These are phyloP conservation scores for Neurospora sublineolata DNA, from an alignment of 495 filamentous ascomycete species.

Conservation along the genomic window DNA sequence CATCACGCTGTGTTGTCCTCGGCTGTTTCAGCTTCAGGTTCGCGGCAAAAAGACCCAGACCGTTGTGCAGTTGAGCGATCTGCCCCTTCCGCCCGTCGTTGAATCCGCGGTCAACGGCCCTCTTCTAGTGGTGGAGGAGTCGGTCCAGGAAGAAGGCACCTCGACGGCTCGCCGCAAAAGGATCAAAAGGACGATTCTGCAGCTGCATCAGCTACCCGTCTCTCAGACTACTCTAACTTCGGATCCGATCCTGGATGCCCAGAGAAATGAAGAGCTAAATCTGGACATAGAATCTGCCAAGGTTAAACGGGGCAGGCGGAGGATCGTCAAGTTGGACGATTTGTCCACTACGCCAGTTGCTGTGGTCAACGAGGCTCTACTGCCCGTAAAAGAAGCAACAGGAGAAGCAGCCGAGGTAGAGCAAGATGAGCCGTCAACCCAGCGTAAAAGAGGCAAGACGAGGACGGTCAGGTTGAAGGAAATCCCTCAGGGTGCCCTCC, in stretches of 20 bases:
- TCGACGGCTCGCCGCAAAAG: not conserved
- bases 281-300: not conserved
- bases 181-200: not conserved
- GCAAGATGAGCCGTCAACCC: not conserved
- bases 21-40: constrained; percentile 6
- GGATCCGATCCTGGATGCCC: not conserved
- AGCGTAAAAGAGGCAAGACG: not conserved
- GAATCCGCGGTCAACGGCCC: not conserved
- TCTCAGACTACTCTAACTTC: not conserved
- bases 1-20: not conserved
- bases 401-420: not conserved
- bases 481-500: constrained; percentile 51
- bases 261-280: not conserved
- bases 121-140: not conserved
- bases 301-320: not conserved
- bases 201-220: not conserved
- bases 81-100: constrained; percentile 28
- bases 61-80: constrained; percentile 48
- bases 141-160: not conserved
- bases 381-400: not conserved
- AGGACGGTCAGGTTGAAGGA: constrained; percentile 43
- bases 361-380: not conserved
- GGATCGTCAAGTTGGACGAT: not conserved
- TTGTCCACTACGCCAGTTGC: not conserved
- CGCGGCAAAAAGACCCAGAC: constrained; percentile 37